phyloP scores from a whole-genome alignment of 495 filamentous ascomycete species.

The Ramalina intermedia region DNA sequence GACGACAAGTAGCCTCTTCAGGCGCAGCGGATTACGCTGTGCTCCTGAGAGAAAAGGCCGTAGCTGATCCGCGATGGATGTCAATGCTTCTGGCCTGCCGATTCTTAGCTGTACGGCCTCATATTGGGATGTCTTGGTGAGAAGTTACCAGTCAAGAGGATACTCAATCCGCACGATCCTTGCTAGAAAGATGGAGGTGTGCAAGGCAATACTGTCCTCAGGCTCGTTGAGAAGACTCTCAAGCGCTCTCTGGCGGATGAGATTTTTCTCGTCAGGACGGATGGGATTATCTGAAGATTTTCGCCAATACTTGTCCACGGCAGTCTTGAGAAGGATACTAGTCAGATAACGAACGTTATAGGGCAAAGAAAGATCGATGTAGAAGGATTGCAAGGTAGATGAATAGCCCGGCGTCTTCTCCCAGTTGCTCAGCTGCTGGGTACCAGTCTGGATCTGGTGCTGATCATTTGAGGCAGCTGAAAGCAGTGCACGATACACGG shows the following conservation, averaged over 20 bases:
- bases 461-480: slow-evolving; percentile 60
- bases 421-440: slow-evolving; percentile 76
- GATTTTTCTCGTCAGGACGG: slow-evolving; percentile 53
- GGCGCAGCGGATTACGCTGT: slow-evolving; percentile 1
- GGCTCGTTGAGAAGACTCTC: slow-evolving; percentile 60
- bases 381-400: slow-evolving; percentile 61
- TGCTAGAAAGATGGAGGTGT: slow-evolving; percentile 74
- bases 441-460: slow-evolving; percentile 61
- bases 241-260: slow-evolving; percentile 59
- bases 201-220: slow-evolving; percentile 55
- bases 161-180: slow-evolving; percentile 85
- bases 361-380: slow-evolving; percentile 61
- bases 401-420: slow-evolving; percentile 64
- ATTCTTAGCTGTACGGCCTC: neutral
- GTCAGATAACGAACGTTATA: slow-evolving; percentile 70
- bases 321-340: slow-evolving; percentile 89
- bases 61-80: neutral
- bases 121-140: slow-evolving; percentile 9
- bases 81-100: slow-evolving; percentile 2
- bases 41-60: neutral
- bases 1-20: slow-evolving; percentile 50
- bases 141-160: slow-evolving; percentile 57
- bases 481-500: slow-evolving; percentile 56
- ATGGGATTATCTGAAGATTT: slow-evolving; percentile 57
- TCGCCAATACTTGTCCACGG: slow-evolving; percentile 88